Conservation (phyloP, 2,329 filamentous ascomycete species). For the Aspergillus tanneri region DNA sequence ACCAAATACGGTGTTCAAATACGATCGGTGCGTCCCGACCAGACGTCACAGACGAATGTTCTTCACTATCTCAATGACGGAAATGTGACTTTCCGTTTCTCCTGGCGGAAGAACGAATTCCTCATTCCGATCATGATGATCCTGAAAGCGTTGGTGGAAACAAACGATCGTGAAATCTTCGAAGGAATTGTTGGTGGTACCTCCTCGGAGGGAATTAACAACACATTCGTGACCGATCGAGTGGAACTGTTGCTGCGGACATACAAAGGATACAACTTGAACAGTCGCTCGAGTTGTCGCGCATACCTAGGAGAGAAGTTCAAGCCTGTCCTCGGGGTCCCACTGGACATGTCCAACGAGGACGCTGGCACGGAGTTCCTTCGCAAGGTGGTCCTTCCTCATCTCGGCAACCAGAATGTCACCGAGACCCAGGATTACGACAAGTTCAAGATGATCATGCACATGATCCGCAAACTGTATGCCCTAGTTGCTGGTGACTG, state of each 20-base stretch:
- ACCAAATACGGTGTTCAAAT: constrained; percentile 88
- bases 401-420: constrained; percentile 82
- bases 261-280: constrained; percentile 86
- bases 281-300: constrained; percentile 77
- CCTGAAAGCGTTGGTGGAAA: constrained; percentile 89
- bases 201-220: constrained; percentile 73
- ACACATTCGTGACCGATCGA: constrained; percentile 92
- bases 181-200: constrained; percentile 82
- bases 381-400: constrained; percentile 83
- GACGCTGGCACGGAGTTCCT: constrained; percentile 90
- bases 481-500: constrained; percentile 90
- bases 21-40: constrained; percentile 89
- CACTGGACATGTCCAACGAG: constrained; percentile 80
- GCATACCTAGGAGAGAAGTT: constrained; percentile 90
- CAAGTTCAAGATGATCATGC: constrained; percentile 90
- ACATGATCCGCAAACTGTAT: constrained; percentile 97
- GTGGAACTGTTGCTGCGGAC: constrained; percentile 88
- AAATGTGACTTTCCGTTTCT: constrained; percentile 95
- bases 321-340: constrained; percentile 78
- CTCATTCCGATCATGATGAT: constrained; percentile 97
- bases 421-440: constrained; percentile 81
- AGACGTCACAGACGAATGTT: constrained; percentile 96
- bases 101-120: constrained; percentile 96
- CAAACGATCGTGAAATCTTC: constrained; percentile 94
- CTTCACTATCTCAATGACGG: constrained; percentile 94